Evolutionary conservation across 345 rosid species (phyloP).

Genomic region (Arabidopsis thaliana): DNA sequence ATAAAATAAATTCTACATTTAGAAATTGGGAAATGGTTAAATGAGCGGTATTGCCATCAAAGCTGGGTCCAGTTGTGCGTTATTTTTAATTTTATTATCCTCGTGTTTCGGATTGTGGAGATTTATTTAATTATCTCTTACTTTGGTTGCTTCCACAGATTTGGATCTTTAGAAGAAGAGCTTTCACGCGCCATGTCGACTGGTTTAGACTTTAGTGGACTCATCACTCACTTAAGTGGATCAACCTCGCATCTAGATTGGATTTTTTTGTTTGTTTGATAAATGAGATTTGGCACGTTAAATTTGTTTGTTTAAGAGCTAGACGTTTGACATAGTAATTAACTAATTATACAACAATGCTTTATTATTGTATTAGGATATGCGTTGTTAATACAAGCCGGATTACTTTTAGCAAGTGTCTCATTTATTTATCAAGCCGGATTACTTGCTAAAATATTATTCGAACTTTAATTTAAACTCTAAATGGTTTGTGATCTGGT

Average conservation of each 20-base stretch:
- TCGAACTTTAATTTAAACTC: too few relatives aligned
- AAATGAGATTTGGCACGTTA: neutral
- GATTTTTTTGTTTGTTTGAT: neutral
- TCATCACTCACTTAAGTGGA: slow-evolving; percentile 38
- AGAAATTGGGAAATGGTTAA: slow-evolving; percentile 35
- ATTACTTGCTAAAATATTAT: too few relatives aligned
- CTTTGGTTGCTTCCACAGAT: slow-evolving; percentile 18
- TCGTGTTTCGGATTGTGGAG: slow-evolving; percentile 39
- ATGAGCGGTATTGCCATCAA: slow-evolving; percentile 33
- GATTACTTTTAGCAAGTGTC: neutral
- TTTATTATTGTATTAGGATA: neutral
- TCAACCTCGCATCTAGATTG: slow-evolving; percentile 32
- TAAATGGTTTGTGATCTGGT: neutral
- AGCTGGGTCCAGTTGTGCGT: slow-evolving; percentile 43
- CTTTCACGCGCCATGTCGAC: slow-evolving; percentile 45
- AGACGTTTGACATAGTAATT: neutral
- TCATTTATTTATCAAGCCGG: neutral
- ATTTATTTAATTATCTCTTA: neutral
- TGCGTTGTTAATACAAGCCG: neutral
- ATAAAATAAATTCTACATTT: neutral
- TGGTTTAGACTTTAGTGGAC: slow-evolving; percentile 36
- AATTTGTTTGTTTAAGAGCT: neutral
- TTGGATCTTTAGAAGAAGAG: slow-evolving; percentile 32
- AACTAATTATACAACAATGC: neutral
- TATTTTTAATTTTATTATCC: slow-evolving; percentile 23